Evolutionary conservation across 306 rosid species (phyloP).

Genomic region (Benincasa hispida): DNA sequence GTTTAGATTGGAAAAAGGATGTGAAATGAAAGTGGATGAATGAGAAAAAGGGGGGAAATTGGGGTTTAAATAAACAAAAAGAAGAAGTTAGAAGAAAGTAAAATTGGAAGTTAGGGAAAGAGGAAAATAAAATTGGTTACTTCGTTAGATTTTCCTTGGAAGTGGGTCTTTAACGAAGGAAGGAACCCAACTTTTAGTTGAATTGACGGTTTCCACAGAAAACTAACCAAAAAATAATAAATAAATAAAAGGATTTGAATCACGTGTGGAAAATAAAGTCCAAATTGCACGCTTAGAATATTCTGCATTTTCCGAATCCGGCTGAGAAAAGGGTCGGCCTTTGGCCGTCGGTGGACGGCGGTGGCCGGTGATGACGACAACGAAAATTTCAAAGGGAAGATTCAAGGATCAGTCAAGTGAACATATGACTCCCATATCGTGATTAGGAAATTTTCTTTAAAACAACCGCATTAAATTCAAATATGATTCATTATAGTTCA

Average conservation of each 20-base stretch:
- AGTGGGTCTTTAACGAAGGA: not conserved
- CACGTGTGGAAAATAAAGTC: not conserved
- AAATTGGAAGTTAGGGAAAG: not conserved
- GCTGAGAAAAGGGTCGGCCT: not conserved
- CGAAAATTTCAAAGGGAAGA: not conserved
- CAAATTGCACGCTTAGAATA: not conserved
- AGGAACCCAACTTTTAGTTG: not conserved
- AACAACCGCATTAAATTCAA: too few relatives aligned
- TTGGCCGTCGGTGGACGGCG: not conserved
- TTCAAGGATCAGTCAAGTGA: not conserved
- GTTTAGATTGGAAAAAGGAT: too few relatives aligned
- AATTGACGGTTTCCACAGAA: not conserved
- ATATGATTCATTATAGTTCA: too few relatives aligned
- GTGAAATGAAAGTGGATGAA: not conserved
- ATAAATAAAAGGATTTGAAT: not conserved
- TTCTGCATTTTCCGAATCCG: not conserved
- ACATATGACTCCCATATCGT: not conserved
- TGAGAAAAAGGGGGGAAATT: not conserved
- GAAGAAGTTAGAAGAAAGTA: not conserved
- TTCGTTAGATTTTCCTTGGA: not conserved
- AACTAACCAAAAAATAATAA: not conserved
- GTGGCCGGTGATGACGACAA: not conserved
- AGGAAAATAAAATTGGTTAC: not conserved
- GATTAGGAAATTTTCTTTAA: too few relatives aligned
- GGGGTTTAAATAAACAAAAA: not conserved